Evolutionary conservation across 805 yeast genomes (phyloP).

Genomic region (Debaryomyces tyrocola): DNA sequence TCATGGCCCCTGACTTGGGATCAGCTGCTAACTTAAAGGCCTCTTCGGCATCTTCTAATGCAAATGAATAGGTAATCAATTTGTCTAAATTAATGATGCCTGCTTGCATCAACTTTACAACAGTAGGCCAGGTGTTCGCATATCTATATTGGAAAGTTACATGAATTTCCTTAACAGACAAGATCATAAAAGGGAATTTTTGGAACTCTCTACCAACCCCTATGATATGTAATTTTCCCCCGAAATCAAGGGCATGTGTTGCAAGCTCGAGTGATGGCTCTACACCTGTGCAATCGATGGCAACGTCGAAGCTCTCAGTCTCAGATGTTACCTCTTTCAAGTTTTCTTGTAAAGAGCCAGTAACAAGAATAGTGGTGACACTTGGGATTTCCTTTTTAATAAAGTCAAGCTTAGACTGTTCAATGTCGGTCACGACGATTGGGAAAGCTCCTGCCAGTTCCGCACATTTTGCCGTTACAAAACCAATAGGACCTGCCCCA

Average conservation of each 20-base stretch:
- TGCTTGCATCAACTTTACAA: conserved; percentile 16
- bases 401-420: background rate
- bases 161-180: conserved; percentile 17
- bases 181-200: conserved; percentile 18
- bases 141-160: conserved; percentile 18
- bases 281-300: conserved; percentile 13
- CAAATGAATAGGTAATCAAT: conserved; percentile 7
- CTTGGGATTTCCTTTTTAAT: background rate
- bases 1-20: conserved; percentile 8
- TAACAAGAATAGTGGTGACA: background rate
- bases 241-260: conserved; percentile 11
- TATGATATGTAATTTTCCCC: conserved; percentile 17
- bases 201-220: conserved; percentile 19
- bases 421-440: background rate
- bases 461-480: background rate
- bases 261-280: conserved; percentile 19
- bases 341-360: background rate
- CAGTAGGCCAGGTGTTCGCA: conserved; percentile 18
- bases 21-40: conserved; percentile 7
- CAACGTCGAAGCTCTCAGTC: background rate
- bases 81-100: conserved; percentile 7
- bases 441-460: background rate
- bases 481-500: conserved; percentile 1
- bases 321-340: background rate
- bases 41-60: conserved; percentile 7